Percentiles rank a stretch among this genome's conserved stretches.
Conservation (phyloP, 306 rosid species). For the Rosa multiflora region DNA sequence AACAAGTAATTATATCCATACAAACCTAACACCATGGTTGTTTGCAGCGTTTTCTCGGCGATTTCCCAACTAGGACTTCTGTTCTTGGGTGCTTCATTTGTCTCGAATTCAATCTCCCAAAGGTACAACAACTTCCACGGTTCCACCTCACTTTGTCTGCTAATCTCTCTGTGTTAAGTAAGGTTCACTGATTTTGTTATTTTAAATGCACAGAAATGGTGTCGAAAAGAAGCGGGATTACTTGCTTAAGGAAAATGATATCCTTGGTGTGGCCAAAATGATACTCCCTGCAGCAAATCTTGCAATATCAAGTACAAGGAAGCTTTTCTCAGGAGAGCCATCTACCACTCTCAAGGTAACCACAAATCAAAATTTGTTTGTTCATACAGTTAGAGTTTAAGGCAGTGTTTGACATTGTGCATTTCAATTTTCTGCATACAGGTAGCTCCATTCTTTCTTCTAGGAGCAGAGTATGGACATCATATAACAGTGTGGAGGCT, state of each 20-base stretch:
- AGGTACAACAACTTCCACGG: constrained; percentile 50
- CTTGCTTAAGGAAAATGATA: constrained; percentile 70
- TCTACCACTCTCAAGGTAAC: constrained; percentile 84
- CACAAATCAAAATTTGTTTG: background rate
- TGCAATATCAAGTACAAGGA: constrained; percentile 54
- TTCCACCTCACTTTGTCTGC: constrained; percentile 3
- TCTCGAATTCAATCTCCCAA: constrained; percentile 59
- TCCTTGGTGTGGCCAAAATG: constrained; percentile 55
- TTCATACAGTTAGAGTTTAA: background rate
- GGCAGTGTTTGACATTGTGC: constrained; percentile 2
- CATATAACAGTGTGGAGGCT: constrained; percentile 77
- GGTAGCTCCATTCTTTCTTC: constrained; percentile 76
- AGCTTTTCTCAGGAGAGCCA: constrained; percentile 80
- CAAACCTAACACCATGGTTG: background rate
- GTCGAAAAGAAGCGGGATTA: constrained; percentile 34
- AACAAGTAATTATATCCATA: constrained; percentile 2
- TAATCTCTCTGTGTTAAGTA: background rate
- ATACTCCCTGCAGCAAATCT: constrained; percentile 69
- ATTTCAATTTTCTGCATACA: constrained; percentile 31
- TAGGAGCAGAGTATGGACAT: constrained; percentile 86
- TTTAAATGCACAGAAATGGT: constrained; percentile 44
- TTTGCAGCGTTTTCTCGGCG: constrained; percentile 68
- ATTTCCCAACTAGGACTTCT: constrained; percentile 65
- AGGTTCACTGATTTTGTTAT: background rate
- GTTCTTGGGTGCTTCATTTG: constrained; percentile 62